Evolutionary conservation across 495 filamentous ascomycete species (phyloP), one percentile per base, ranked within the genome.

Genomic region (Lineolata rhizophorae): DNA sequence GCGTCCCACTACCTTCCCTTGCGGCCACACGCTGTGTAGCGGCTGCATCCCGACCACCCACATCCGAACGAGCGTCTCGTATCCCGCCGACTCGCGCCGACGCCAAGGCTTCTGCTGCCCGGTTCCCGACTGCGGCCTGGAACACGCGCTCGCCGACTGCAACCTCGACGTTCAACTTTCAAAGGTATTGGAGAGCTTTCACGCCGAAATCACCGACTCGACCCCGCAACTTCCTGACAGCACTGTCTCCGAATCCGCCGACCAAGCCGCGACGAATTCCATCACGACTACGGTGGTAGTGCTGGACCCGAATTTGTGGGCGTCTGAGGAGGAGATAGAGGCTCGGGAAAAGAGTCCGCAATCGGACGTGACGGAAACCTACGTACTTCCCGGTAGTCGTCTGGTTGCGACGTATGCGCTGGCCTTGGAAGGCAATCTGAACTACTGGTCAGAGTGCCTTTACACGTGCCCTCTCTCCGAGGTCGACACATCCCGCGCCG

Each of bases 111-210:
- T 87, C 37, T 52, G 42, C 10, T 94, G 83, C 41, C 72, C 72
- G n/a, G 71, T 79, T 47, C 31, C 49, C 16, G 58, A 56, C 12
- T 92, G 83, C 42, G 47, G 42, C 13, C 60, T 55, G 27, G 76
- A 79, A 21, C 83, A 94, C 54, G 70, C 81, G 11, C 36, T 70
- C 14, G 73, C 53, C 0, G 83, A 92, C 43, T 87, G 76, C 52
- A 66, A 61, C 22, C 42, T 70, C 9, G 80, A 94, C 54, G 71
- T 94, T 18, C 67, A 70, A 4, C 48, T 91, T 37, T 61, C 58
- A 27, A 79, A 78, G 43, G 48, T 74, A 21, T 48, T 75, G 37
- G 61, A 62, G 8, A 40, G 62, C 2, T 46, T 77, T 45, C 22
- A 6, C 22, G 22, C 22, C 22, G 22, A 6, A 6, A n/a, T 25